A percentile compares a stretch with the other conserved stretches of the same genome.
These are phyloP conservation scores for Suhomyces prunicola DNA, from an alignment of 805 yeast species.

Conservation along the genomic window DNA sequence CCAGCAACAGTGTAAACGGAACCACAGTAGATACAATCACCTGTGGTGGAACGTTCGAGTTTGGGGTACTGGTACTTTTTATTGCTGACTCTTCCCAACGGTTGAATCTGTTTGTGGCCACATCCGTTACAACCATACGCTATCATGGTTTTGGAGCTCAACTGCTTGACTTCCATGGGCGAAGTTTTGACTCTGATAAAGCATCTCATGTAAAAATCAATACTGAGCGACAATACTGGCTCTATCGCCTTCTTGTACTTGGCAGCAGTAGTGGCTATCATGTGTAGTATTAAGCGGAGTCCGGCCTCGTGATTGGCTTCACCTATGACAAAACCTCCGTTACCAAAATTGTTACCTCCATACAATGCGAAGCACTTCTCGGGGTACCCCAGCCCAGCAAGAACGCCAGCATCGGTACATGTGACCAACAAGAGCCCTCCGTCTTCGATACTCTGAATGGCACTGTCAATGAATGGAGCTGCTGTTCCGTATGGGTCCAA, in stretches of 20 bases:
- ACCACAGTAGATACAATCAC: constrained; percentile 71
- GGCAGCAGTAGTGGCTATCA: constrained; percentile 81
- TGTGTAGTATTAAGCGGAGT: constrained; percentile 71
- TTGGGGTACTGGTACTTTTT: constrained; percentile 55
- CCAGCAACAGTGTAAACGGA: constrained; percentile 78
- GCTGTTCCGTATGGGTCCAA: constrained; percentile 98
- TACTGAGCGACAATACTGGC: constrained; percentile 80
- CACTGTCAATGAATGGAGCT: constrained; percentile 91
- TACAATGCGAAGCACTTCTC: constrained; percentile 94
- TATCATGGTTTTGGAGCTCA: constrained; percentile 73
- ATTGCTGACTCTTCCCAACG: constrained; percentile 59
- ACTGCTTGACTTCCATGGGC: constrained; percentile 77
- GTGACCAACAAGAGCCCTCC: constrained; percentile 87
- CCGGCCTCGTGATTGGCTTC: constrained; percentile 95
- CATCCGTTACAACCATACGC: constrained; percentile 88
- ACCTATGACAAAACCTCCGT: constrained; percentile 38
- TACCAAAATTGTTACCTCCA: constrained; percentile 87
- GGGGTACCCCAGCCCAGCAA: constrained; percentile 95
- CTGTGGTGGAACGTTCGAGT: constrained; percentile 5
- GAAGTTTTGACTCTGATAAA: constrained; percentile 74
- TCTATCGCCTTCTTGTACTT: constrained; percentile 83
- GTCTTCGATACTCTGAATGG: constrained; percentile 77
- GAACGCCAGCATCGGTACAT: constrained; percentile 92
- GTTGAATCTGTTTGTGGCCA: constrained; percentile 67
- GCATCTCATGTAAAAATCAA: constrained; percentile 89